phyloP scores from a whole-genome alignment of 108 stramenopile genomes.

The Hondaea fermentalgiana region DNA sequence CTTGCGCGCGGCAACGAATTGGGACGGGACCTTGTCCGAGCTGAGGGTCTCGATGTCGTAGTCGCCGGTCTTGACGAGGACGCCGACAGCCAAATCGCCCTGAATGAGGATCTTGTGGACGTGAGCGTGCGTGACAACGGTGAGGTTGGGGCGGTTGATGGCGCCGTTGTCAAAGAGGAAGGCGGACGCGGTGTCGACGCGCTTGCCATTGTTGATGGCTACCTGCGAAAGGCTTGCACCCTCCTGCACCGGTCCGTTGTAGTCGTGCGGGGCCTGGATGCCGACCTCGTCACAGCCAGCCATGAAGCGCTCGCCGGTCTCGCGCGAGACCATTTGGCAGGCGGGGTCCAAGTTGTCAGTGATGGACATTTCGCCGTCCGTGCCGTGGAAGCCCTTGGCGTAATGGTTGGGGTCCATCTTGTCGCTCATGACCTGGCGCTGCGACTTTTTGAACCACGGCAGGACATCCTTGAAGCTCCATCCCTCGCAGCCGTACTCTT shows the following conservation, averaged over 20 bases:
- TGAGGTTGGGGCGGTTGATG: not conserved
- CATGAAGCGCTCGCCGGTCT: constrained; percentile 18
- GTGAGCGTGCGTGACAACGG: not conserved
- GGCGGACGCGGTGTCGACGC: not conserved
- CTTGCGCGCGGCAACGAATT: not conserved
- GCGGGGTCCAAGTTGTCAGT: constrained; percentile 20
- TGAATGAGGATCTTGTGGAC: not conserved
- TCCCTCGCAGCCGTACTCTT: constrained; percentile 19
- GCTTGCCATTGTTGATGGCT: not conserved
- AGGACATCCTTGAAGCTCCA: constrained; percentile 34
- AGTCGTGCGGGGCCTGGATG: constrained; percentile 27
- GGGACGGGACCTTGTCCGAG: not conserved
- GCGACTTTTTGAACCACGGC: constrained; percentile 35
- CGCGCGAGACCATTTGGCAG: not conserved
- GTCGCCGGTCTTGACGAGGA: not conserved
- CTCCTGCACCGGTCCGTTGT: constrained; percentile 33
- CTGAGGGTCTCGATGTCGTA: not conserved
- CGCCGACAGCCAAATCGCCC: not conserved
- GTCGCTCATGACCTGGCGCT: not conserved
- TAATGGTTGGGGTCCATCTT: not conserved
- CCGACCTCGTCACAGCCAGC: constrained; percentile 34
- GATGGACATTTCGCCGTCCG: constrained; percentile 23
- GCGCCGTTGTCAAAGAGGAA: not conserved
- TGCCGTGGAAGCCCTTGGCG: constrained; percentile 20
- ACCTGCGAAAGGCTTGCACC: constrained; percentile 21